Conservation (phyloP, 495 filamentous ascomycete species). For the Schizothecium vesticola region DNA sequence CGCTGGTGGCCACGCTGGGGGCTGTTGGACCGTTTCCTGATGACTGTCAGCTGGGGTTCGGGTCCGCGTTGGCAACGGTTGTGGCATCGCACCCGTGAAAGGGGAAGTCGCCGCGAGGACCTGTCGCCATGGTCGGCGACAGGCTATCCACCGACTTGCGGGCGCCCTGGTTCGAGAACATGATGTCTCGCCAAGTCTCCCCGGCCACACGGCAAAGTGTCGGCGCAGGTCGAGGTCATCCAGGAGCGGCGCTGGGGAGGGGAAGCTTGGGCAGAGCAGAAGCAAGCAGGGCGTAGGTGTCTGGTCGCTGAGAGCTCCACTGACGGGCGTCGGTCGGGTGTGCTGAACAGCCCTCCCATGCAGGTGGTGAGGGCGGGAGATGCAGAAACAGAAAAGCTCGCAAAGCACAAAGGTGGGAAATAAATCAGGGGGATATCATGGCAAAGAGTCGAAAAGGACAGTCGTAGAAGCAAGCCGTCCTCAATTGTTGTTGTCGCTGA, state of each 20-base stretch:
- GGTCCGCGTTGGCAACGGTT: background rate
- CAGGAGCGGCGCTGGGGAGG: background rate
- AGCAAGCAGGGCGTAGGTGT: background rate
- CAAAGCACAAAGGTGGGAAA: background rate
- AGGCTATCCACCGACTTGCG: constrained; percentile 69
- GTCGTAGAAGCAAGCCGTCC: background rate
- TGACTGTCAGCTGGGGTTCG: constrained; percentile 24
- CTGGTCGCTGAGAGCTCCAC: background rate
- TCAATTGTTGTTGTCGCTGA: background rate
- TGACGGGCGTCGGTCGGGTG: background rate
- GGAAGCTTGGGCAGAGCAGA: background rate
- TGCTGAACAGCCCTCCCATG: background rate
- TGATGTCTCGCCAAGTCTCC: constrained; percentile 37
- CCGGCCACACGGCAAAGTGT: constrained; percentile 21
- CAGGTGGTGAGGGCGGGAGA: no score
- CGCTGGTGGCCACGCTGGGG: constrained; percentile 34
- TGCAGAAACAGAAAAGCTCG: background rate
- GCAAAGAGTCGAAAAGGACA: constrained; percentile 8
- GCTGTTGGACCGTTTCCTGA: constrained; percentile 25
- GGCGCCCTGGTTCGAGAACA: constrained; percentile 58
- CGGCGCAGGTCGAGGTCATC: background rate
- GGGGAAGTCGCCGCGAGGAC: constrained; percentile 54
- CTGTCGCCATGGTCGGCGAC: constrained; percentile 45
- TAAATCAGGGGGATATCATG: constrained; percentile 34
- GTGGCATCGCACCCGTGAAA: constrained; percentile 42